Evolutionary conservation across 768 basidiomycete species (phyloP), one percentile per base, ranked within the genome.

Genomic region (Kwoniella newhampshirensis): DNA sequence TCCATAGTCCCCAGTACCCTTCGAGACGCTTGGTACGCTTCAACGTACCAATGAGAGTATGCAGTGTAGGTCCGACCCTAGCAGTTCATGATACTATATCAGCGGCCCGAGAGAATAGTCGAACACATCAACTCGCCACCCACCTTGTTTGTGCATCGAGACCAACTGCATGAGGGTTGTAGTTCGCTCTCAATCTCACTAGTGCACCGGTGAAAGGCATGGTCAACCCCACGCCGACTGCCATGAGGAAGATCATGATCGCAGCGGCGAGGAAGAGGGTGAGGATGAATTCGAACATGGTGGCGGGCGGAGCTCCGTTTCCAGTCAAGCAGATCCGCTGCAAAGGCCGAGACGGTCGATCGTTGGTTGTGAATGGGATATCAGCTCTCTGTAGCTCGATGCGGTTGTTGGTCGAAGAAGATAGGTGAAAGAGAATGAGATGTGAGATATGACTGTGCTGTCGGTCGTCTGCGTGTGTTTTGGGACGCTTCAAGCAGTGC

Each of bases 121-220:
- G 21, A 1, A 35, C 1, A 9, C 15, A 21, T 7, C n/a, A 21
- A 1, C 45, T 8, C 17, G 5, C 15, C 13, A 60, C 71, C 54
- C 18, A 70, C 71, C 71, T 51, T 35, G 68, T 73, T 56, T 73
- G 67, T 1, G 66, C 65, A n/a, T 76, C 75, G 21, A 76, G 50
- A 1, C 73, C 73, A 0, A 76, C 71, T 17, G 73, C 75, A 59
- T 68, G 58, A 4, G 75, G 75, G 42, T 75, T 76, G 47, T 76
- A 76, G 45, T 76, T 76, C 30, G 73, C 70, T 50, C 75, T 44
- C 30, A 76, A 57, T 35, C 75, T 41, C 11, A 76, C 68, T 39
- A 76, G 36, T 4, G 75, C 75, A 3, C 75, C 75, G 32, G 73
- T 71, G 67, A 76, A 72, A 1, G 75, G 75, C 73, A 73, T 74